Evolutionary conservation across 305 asterid species (phyloP).

Genomic region (Fraxinus baroniana): DNA sequence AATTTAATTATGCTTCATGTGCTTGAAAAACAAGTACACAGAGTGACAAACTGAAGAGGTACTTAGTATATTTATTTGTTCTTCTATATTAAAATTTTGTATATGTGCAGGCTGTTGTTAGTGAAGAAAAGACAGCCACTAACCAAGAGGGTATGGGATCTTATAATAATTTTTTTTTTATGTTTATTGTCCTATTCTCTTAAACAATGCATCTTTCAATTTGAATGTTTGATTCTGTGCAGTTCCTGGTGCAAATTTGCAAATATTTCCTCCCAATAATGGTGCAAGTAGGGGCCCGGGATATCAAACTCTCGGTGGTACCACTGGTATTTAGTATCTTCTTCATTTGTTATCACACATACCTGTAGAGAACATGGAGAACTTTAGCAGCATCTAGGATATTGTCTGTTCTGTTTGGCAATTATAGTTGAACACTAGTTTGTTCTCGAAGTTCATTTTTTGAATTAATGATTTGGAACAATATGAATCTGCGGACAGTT

Average conservation of each 20-base stretch:
- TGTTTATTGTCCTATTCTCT: slow-evolving; percentile 1
- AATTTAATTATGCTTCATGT: not conserved
- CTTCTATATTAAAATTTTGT: not conserved
- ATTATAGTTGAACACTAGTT: slow-evolving; percentile 1
- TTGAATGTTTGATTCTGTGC: slow-evolving; percentile 16
- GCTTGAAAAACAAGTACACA: not conserved
- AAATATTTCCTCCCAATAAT: slow-evolving; percentile 65
- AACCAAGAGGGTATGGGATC: slow-evolving; percentile 44
- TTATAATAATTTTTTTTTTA: not conserved
- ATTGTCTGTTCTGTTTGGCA: not conserved
- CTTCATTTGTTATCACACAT: not conserved
- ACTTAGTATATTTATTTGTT: not conserved
- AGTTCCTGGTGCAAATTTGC: slow-evolving; percentile 75
- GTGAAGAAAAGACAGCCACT: slow-evolving; percentile 49
- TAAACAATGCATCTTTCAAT: slow-evolving; percentile 7
- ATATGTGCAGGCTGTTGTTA: slow-evolving; percentile 65
- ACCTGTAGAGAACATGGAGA: slow-evolving; percentile 16
- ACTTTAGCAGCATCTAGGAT: slow-evolving; percentile 14
- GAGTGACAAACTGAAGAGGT: not conserved
- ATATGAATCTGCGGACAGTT: not conserved
- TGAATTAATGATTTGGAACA: not conserved
- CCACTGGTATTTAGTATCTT: slow-evolving; percentile 42
- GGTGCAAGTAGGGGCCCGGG: slow-evolving; percentile 48
- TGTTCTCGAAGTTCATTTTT: not conserved
- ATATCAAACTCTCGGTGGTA: slow-evolving; percentile 58